A percentile compares a stretch with the other conserved stretches of the same genome.
These are phyloP conservation scores for Plasmodium cynomolgi DNA, from an alignment of 169 alveolate species.

Conservation along the genomic window DNA sequence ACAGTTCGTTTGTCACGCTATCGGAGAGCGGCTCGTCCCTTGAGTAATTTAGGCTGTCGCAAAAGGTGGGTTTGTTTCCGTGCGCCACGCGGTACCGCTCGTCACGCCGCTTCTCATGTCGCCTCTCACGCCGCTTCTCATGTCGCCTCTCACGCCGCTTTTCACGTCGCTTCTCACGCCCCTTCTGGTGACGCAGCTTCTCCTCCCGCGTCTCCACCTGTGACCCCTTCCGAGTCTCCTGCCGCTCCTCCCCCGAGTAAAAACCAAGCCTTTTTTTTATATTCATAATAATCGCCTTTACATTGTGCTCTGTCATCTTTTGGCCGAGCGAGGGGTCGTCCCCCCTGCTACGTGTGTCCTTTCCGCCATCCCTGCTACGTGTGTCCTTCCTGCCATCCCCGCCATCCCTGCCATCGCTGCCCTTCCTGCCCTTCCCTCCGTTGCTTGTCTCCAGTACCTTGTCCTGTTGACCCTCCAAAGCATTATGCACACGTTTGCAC, in stretches of 20 bases:
- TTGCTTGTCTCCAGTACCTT: background rate
- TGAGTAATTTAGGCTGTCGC: conserved; percentile 18
- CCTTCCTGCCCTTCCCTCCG: background rate
- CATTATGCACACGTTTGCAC: background rate
- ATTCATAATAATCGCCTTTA: conserved; percentile 50
- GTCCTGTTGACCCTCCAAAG: background rate
- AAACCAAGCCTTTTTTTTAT: conserved; percentile 57
- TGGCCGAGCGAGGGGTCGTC: background rate
- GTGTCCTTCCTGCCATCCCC: background rate
- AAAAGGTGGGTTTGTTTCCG: background rate
- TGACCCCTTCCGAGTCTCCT: background rate
- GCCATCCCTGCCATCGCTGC: too few species aligned
- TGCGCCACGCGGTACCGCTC: background rate
- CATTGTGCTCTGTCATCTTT: conserved; percentile 2
- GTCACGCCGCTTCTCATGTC: background rate
- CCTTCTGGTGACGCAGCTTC: background rate
- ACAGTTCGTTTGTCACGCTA: background rate
- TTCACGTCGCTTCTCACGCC: background rate
- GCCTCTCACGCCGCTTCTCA: background rate
- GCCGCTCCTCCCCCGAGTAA: conserved; percentile 17
- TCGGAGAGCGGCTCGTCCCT: background rate
- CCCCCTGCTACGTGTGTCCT: background rate
- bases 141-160: background rate
- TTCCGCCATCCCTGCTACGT: background rate
- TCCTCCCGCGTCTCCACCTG: background rate